Conservation (phyloP, 176 grass and related monocot genomes). For the Poa annua region DNA sequence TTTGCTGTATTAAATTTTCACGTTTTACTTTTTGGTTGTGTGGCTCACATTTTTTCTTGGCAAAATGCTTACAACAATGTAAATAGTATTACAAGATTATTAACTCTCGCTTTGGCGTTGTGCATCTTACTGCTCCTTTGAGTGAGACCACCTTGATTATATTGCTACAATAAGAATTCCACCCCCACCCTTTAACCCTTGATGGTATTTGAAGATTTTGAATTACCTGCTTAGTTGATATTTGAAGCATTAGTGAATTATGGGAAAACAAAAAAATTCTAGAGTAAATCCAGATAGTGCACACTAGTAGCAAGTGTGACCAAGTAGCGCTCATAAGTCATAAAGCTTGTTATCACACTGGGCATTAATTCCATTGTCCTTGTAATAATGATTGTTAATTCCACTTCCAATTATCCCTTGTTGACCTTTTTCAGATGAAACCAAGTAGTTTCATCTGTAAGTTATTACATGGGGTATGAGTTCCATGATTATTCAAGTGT, state of each 20-base stretch:
- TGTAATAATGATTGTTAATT: not conserved
- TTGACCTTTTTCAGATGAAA: not conserved
- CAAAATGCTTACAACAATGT: not conserved
- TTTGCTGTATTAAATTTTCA: not conserved
- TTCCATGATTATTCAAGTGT: not conserved
- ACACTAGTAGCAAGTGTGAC: not conserved
- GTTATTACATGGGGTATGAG: not conserved
- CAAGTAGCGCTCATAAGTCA: not conserved
- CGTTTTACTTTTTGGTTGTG: not conserved
- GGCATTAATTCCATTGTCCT: not conserved
- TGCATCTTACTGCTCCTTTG: not conserved
- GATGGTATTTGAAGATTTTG: not conserved
- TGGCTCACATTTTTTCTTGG: not conserved
- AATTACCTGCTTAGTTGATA: not conserved
- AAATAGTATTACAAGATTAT: not conserved
- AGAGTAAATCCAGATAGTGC: not conserved
- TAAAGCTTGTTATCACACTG: not conserved
- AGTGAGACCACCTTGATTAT: not conserved
- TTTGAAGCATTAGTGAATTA: not conserved
- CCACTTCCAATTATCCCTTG: not conserved
- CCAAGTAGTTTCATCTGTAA: not conserved
- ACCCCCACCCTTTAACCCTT: not conserved
- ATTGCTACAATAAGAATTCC: constrained; percentile 1
- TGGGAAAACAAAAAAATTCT: not conserved
- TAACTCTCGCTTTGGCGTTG: not conserved